Evolutionary conservation across 768 basidiomycete species (phyloP), one percentile per base, ranked within the genome.

Genomic region (Rhodotorula diobovata): DNA sequence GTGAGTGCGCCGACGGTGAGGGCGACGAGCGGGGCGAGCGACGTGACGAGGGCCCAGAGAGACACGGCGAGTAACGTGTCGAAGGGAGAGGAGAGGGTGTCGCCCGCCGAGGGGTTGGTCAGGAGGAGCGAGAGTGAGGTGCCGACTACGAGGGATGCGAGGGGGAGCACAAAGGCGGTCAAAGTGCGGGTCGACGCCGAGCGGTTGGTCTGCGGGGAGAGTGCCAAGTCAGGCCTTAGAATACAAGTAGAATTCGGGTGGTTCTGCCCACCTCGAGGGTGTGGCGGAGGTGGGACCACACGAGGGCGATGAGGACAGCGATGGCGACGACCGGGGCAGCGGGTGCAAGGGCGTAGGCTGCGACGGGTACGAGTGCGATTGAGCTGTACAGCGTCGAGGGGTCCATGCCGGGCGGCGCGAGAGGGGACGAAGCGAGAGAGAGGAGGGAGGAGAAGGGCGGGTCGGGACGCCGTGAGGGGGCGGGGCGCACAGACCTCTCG

Each of bases 41-140:
- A n/a, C 23, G 56, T 53, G 63, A 25, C 16, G 51, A 41, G 55
- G 9, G 54, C 54, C 61, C 45, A 63, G 58, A 60, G 39, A 4
- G 39, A 23, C 21, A 35, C 20, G 12, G 20, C 57, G 66, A 35
- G n/a, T 50, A 37, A 25, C 50, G 51, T n/a, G 58, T 68, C 46
- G 43, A 4, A 16, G 6, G 48, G 4, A 28, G 41, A 48, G 23
- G 34, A 46, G 32, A 51, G 32, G 23, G 28, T 35, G 34, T 28
- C 28, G 34, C 37, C 21, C 10, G 35, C 46, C 1, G 28, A 0
- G 4, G 35, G 28, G n/a, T 63, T 56, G 2, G 45, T 10, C 35
- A 58, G 34, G 48, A 51, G 34, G 57, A 50, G 21, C 32, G 57
- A 43, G 48, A 41, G 30, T 55, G 46, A 16, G 20, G 56, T n/a